Evolutionary conservation across 805 yeast species (phyloP).

Genomic region (Candida suzukii): DNA sequence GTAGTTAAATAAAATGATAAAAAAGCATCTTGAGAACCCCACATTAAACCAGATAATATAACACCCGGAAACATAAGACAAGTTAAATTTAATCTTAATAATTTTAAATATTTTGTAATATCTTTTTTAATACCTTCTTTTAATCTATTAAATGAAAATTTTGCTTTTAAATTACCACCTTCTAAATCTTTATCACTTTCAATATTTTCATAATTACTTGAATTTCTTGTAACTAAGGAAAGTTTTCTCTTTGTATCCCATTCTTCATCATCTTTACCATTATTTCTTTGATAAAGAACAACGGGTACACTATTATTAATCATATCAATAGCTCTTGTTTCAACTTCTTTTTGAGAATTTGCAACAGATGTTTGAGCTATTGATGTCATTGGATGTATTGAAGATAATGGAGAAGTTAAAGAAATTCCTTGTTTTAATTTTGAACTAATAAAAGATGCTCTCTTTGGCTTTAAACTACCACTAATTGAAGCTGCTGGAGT

Average conservation of each 20-base stretch:
- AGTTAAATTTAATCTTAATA: conserved; percentile 23
- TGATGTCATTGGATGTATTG: not conserved
- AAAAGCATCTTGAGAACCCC: conserved; percentile 76
- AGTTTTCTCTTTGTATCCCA: conserved; percentile 9
- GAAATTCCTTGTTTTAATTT: not conserved
- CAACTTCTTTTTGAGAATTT: not conserved
- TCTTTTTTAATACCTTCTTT: not conserved
- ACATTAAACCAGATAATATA: conserved; percentile 54
- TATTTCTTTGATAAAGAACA: not conserved
- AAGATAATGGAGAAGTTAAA: not conserved
- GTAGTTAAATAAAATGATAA: conserved; percentile 68
- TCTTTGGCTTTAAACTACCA: no score
- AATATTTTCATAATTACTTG: not conserved
- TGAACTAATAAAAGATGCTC: no score
- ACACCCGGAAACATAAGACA: conserved; percentile 48
- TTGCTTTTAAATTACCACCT: not conserved
- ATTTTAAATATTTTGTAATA: conserved; percentile 30
- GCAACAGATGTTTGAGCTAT: not conserved
- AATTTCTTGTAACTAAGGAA: conserved; percentile 8
- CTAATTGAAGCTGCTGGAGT: no score
- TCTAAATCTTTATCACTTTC: not conserved
- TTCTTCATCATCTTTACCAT: conserved; percentile 9
- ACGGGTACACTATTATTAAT: conserved; percentile 1
- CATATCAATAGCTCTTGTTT: conserved; percentile 1
- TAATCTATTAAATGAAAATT: not conserved